Base-by-base conservation (phyloP, 2,329 filamentous ascomycete species). In the Sphaceloma murrayae region DNA sequence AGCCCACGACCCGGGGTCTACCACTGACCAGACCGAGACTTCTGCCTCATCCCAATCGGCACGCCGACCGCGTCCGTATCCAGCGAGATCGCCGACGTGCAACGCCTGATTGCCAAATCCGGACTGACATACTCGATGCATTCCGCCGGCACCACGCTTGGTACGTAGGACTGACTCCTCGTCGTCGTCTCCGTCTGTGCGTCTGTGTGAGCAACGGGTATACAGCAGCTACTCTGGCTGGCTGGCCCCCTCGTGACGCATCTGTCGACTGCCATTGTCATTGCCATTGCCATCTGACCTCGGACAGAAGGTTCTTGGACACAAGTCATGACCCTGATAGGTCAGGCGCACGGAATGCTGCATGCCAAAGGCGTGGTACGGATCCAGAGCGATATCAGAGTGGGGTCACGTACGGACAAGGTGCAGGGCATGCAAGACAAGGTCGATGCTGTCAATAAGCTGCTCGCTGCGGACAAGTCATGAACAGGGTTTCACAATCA, bases 221-320 rank as follows among this genome's bases (percentile, higher is more conserved):
- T n/a, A n/a, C n/a, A n/a, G n/a, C n/a, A n/a, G n/a, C n/a, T n/a
- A n/a, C n/a, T n/a, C n/a, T n/a, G n/a, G n/a, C n/a, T n/a, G n/a
- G n/a, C n/a, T n/a, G n/a, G n/a, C n/a, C n/a, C n/a, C n/a, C n/a
- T n/a, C n/a, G n/a, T n/a, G n/a, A n/a, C n/a, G n/a, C n/a, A n/a
- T n/a, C n/a, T n/a, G n/a, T n/a, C n/a, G n/a, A n/a, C n/a, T n/a
- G n/a, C n/a, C n/a, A n/a, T n/a, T n/a, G n/a, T n/a, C n/a, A n/a
- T n/a, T n/a, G n/a, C n/a, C n/a, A n/a, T n/a, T n/a, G n/a, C n/a
- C n/a, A n/a, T n/a, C n/a, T n/a, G n/a, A n/a, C n/a, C n/a, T n/a
- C n/a, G n/a, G n/a, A 33, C 54, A 94, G 89, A 96, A 68, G 91
- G 89, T 2, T 74, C 78, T 30, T 96, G 91, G 89, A 84, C 93